Conservation (phyloP, 1,139 yeast genomes). For the Lodderomyces margitis region DNA sequence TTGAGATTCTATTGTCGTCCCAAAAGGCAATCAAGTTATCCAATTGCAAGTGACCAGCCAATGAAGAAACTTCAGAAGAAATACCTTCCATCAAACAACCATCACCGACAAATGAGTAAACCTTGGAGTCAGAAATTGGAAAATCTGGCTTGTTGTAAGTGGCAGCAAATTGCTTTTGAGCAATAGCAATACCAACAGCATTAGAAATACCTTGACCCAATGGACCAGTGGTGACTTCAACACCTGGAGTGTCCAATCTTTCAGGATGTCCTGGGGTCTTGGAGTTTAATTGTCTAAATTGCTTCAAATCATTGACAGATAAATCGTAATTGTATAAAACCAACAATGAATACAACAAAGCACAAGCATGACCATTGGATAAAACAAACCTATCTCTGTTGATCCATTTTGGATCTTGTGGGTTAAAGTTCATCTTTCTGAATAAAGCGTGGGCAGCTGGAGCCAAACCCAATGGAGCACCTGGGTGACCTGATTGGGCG, state of each 20-base stretch:
- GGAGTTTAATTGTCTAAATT: constrained; percentile 87
- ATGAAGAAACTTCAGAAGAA: constrained; percentile 87
- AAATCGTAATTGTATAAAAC: constrained; percentile 84
- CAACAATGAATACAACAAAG: constrained; percentile 80
- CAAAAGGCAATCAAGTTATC: constrained; percentile 93
- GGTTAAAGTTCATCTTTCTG: constrained; percentile 83
- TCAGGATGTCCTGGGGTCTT: constrained; percentile 99
- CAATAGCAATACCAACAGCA: constrained; percentile 97
- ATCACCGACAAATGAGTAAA: constrained; percentile 88
- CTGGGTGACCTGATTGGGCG: constrained; percentile 99
- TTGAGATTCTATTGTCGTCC: constrained; percentile 97
- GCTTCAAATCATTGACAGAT: constrained; percentile 82
- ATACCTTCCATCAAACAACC: constrained; percentile 99
- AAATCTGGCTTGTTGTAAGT: constrained; percentile 87
- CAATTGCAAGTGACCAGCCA: constrained; percentile 95
- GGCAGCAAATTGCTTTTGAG: constrained; percentile 90
- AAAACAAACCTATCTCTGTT: constrained; percentile 94
- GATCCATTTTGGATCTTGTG: constrained; percentile 88
- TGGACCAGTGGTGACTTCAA: constrained; percentile 98
- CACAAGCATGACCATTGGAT: constrained; percentile 97
- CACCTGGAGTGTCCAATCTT: constrained; percentile 71
- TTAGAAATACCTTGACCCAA: constrained; percentile 97
- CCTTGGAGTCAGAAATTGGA: constrained; percentile 69
- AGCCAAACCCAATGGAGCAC: constrained; percentile 98
- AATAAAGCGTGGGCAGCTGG: constrained; percentile 70